Conservation (phyloP, 2,329 filamentous ascomycete species). For the Pyricularia pennisetigena region DNA sequence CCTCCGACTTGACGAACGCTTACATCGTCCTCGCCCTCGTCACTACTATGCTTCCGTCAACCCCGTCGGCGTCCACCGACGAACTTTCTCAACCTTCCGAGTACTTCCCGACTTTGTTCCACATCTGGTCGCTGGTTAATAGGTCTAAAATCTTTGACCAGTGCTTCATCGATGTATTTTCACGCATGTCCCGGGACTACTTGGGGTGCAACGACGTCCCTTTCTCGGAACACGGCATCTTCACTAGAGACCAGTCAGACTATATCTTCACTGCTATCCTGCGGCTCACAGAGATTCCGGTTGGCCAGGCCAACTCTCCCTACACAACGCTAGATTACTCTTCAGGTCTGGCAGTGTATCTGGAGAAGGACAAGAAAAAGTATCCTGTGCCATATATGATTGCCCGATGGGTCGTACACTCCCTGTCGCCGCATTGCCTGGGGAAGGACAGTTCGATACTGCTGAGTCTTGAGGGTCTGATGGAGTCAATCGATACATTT, state of each 20-base stretch:
- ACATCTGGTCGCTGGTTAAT: slow-evolving; percentile 89
- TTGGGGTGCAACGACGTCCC: slow-evolving; percentile 64
- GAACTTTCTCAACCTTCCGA: slow-evolving; percentile 75
- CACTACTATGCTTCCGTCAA: slow-evolving; percentile 80
- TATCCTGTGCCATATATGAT: slow-evolving; percentile 88
- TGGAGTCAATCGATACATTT: slow-evolving; percentile 95
- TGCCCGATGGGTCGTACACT: slow-evolving; percentile 87
- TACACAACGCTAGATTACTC: slow-evolving; percentile 80
- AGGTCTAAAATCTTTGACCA: slow-evolving; percentile 81
- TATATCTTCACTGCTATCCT: slow-evolving; percentile 88
- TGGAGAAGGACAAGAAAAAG: slow-evolving; percentile 90
- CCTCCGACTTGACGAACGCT: slow-evolving; percentile 82
- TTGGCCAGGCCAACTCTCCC: slow-evolving; percentile 88
- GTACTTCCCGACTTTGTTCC: slow-evolving; percentile 89
- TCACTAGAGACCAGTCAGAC: slow-evolving; percentile 83
- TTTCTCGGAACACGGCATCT: slow-evolving; percentile 82
- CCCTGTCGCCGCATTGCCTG: slow-evolving; percentile 74
- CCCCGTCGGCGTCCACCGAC: slow-evolving; percentile 61
- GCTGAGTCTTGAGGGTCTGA: slow-evolving; percentile 76
- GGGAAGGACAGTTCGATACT: slow-evolving; percentile 65
- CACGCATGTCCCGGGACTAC: slow-evolving; percentile 76
- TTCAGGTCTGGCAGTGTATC: slow-evolving; percentile 71
- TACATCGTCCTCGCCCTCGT: slow-evolving; percentile 87
- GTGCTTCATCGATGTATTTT: slow-evolving; percentile 82
- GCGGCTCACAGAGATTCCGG: slow-evolving; percentile 85